Evolutionary conservation across 176 grass and related monocot species (phyloP).

Genomic region (Urochloa ruziziensis): DNA sequence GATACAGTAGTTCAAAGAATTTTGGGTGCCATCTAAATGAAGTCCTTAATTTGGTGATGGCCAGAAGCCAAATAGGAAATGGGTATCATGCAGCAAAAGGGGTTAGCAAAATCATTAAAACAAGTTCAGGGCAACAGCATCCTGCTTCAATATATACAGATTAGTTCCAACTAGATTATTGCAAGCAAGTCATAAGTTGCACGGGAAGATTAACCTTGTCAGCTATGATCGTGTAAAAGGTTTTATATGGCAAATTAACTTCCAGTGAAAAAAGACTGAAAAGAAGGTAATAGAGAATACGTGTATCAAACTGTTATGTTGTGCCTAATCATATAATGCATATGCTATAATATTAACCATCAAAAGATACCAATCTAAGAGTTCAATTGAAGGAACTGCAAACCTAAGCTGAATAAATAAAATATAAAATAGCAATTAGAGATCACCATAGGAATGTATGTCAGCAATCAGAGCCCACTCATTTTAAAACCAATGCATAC

Average conservation of each 20-base stretch:
- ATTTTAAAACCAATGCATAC: constrained; percentile 9
- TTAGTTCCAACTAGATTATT: neutral
- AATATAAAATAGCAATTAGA: neutral
- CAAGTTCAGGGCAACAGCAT: neutral
- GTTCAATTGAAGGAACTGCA: neutral
- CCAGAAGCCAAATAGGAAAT: neutral
- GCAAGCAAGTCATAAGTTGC: neutral
- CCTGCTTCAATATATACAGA: neutral
- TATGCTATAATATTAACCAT: neutral
- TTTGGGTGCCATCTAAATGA: neutral
- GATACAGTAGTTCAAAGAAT: neutral
- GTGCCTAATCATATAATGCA: neutral
- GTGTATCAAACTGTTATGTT: neutral
- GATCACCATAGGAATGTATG: neutral
- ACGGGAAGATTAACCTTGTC: neutral
- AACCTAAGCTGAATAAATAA: constrained; percentile 10
- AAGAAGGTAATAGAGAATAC: neutral
- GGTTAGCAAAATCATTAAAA: neutral
- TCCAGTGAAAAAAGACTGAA: neutral
- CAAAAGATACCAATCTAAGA: neutral
- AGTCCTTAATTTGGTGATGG: neutral
- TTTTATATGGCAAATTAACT: neutral
- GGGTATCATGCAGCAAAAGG: neutral
- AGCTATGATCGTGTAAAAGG: neutral
- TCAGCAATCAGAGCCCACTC: neutral